Base-by-base conservation (phyloP, 495 filamentous ascomycete species). In the Penicillium diatomitis region DNA sequence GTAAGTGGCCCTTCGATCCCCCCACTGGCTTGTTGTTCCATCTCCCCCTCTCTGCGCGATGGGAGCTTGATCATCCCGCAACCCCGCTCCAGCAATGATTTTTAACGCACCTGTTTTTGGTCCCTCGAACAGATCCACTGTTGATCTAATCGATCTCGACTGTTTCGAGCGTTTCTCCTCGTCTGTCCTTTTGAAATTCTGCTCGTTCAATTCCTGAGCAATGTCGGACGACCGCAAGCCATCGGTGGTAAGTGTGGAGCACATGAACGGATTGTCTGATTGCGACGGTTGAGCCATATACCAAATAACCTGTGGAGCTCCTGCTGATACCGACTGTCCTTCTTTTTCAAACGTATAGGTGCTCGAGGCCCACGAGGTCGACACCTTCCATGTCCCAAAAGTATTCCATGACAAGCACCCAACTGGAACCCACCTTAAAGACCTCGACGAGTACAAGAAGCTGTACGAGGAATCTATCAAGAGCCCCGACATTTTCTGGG, bases 391-490 rank as follows among this genome's bases (percentile, higher is more conserved):
- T 45, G 71, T 83, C 5, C 77, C 78, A 45, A 70, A 80, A 52
- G 81, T 79, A 9, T 74, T 77, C 45, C 73, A 78, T 70, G 82
- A 84, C 6, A 87, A 87, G 61, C 84, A 87, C 63, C 83, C 85
- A 27, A 65, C 67, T 32, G 80, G 84, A 49, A 81, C 85, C 33
- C 82, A 88, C 63, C 53, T 88, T 38, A 76, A 81, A 53, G 70
- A 71, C 52, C 54, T 96, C 35, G 87, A 94, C 53, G 84, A 96
- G 63, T 98, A 97, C 77, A 81, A 94, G 67, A 73, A 79, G 70
- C 72, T 96, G 53, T 96, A 97, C 76, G 91, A 96, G 58, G 87
- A 98, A 68, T 98, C 92, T 7, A 96, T 98, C 62, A 82, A 85
- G 57, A 75, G 89, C 53, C 91, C 92, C 46, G 71, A 92, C 49